Base-by-base conservation (phyloP, 208 protist species). In the Phytomonas sp. region DNA sequence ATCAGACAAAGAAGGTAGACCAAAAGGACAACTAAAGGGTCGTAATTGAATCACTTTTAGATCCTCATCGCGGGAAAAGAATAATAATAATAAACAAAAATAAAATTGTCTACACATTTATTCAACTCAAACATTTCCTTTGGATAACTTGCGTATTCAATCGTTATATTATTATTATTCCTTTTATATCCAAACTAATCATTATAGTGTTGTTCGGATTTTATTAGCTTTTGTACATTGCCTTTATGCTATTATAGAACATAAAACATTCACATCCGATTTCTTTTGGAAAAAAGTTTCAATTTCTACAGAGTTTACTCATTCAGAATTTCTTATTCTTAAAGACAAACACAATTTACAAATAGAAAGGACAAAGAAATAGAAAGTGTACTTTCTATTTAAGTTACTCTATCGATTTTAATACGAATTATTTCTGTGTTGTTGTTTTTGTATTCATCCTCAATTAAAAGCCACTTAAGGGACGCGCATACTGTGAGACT, bases 351-450 rank as follows among this genome's bases (percentile, higher is more conserved):
- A 51, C 26, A 62, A 37, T 17, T 15, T 11, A 32, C 20, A 66
- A 60, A 60, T 59, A 34, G 28, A 60, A 72, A 63, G 59, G 15
- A 64, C 32, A 34, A 33, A 8, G 1, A 29, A 34, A 29, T 13
- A 8, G 32, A 63, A 6, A 63, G 32, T 34, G 32, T 34, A 37
- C 26, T 33, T 40, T 40, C 29, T 9, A 20, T 71, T 29, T 4
- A 29, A 8, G 20, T 71, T n/a, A 66, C 56, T 53, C 33, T 56
- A 34, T 71, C 30, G n/a, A 34, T 23, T n/a, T 36, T 31, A 53
- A 53, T 66, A 63, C 51, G 59, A 30, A 69, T 34, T 62, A 28
- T 67, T 60, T 69, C 20, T 67, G 4, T 60, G 51, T 77, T 46
- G 43, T 36, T 64, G 28, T 68, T 66, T 26, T 70, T 31, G 9